These are phyloP conservation scores for Chaetomidium leptoderma DNA, from an alignment of 495 filamentous ascomycete species.

Conservation along the genomic window DNA sequence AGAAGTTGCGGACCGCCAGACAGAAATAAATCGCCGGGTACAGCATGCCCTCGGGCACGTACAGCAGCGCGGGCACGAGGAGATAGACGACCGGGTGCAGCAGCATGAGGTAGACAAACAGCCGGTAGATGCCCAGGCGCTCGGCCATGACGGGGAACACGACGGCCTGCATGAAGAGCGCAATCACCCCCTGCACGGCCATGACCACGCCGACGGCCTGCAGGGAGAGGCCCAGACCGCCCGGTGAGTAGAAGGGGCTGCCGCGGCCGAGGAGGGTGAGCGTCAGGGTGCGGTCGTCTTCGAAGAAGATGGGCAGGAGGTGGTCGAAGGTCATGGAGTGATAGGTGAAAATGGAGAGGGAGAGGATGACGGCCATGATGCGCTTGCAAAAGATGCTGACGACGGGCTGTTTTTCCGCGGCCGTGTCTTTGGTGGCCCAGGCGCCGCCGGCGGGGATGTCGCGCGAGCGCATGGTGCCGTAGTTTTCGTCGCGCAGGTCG, in stretches of 20 bases:
- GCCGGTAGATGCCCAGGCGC: conserved; percentile 66
- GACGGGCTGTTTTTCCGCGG: conserved; percentile 27
- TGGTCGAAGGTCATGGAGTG: conserved; percentile 87
- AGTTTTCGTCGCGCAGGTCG: conserved; percentile 68
- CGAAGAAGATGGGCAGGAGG: conserved; percentile 77
- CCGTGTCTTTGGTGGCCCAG: conserved; percentile 25
- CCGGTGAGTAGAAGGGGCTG: conserved; percentile 56
- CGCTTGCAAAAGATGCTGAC: conserved; percentile 57
- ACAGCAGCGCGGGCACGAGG: conserved; percentile 64
- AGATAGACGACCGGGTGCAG: conserved; percentile 74
- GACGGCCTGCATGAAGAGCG: conserved; percentile 70
- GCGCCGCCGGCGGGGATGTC: conserved; percentile 15
- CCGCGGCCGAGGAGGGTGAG: conserved; percentile 22
- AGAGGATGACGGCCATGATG: conserved; percentile 64
- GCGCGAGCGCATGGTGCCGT: conserved; percentile 69
- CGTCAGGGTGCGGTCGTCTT: conserved; percentile 53
- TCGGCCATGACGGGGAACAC: conserved; percentile 69
- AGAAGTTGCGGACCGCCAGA: conserved; percentile 66
- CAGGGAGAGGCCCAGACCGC: conserved; percentile 69
- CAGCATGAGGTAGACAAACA: conserved; percentile 68
- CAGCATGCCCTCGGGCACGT: conserved; percentile 54
- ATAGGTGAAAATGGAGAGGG: conserved; percentile 79
- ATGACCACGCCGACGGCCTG: conserved; percentile 73
- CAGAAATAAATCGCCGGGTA: conserved; percentile 70
- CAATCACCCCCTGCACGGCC: conserved; percentile 73